A percentile compares a stretch with the other conserved stretches of the same genome.
Evolutionary conservation across 169 alveolate genomes (phyloP).

Genomic region (Cyclospora cayetanensis): DNA sequence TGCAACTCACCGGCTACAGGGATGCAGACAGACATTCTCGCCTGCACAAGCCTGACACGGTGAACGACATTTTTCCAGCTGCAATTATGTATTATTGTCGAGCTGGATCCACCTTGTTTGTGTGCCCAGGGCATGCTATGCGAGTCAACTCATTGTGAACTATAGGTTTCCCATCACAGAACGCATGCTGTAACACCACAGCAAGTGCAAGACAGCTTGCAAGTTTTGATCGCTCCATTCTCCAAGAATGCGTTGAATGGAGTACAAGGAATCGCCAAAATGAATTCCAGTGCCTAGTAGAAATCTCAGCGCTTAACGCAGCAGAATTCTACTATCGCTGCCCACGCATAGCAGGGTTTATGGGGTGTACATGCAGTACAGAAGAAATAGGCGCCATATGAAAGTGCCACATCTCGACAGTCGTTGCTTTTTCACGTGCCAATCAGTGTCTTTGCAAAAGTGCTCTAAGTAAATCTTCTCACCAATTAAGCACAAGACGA

Average conservation of each 20-base stretch:
- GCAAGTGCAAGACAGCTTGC: neutral
- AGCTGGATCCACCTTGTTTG: neutral
- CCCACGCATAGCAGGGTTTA: neutral
- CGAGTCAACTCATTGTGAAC: constrained; percentile 3
- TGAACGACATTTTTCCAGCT: neutral
- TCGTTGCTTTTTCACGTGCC: neutral
- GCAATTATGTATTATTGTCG: neutral
- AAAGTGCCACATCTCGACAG: neutral
- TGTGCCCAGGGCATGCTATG: constrained; percentile 28
- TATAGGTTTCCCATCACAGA: constrained; percentile 16
- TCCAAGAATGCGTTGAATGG: neutral
- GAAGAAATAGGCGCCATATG: neutral
- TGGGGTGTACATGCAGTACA: neutral
- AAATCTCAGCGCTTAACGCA: neutral
- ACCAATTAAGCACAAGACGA: neutral
- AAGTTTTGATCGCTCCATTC: neutral
- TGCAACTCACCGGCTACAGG: constrained; percentile 41
- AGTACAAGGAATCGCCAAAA: neutral
- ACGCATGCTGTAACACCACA: neutral
- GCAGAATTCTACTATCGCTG: neutral
- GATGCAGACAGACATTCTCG: constrained; percentile 46
- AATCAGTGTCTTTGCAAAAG: neutral
- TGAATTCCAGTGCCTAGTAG: neutral
- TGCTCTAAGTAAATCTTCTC: neutral
- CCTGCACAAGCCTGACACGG: constrained; percentile 45